These are phyloP conservation scores for Leccinum rimulosum DNA, from an alignment of 768 basidiomycete genomes.

Conservation along the genomic window DNA sequence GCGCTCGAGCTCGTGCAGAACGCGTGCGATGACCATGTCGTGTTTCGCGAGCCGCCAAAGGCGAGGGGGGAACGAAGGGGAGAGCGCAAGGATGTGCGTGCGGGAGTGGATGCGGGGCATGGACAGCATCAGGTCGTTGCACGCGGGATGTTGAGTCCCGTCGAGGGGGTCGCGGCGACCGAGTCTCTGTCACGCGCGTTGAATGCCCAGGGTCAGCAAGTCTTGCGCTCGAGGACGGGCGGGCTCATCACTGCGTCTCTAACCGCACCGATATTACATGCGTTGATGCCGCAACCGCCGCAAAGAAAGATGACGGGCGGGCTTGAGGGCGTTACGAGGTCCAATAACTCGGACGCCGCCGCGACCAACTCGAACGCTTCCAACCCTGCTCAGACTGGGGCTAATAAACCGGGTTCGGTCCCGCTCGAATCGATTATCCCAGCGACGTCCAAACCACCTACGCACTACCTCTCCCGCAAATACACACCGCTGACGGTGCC, in stretches of 20 bases:
- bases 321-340: constrained; percentile 19
- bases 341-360: background rate
- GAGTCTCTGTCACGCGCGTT: constrained; percentile 48
- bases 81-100: constrained; percentile 7
- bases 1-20: constrained; percentile 67
- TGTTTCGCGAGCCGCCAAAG: constrained; percentile 37
- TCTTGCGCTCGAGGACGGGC: constrained; percentile 31
- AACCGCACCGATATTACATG: constrained; percentile 58
- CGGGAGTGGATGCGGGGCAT: constrained; percentile 21
- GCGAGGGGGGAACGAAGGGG: constrained; percentile 47
- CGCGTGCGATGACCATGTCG: constrained; percentile 61
- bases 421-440: constrained; percentile 85
- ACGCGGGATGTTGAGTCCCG: constrained; percentile 43
- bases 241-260: constrained; percentile 41
- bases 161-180: constrained; percentile 42
- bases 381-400: constrained; percentile 19
- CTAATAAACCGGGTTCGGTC: constrained; percentile 43
- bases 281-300: constrained; percentile 50
- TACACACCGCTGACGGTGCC: constrained; percentile 73
- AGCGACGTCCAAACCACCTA: constrained; percentile 74
- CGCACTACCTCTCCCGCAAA: constrained; percentile 73
- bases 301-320: constrained; percentile 40
- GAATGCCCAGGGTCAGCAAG: constrained; percentile 31
- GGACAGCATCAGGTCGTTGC: constrained; percentile 32
- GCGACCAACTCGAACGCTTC: constrained; percentile 13